Conservation (phyloP, 2,329 filamentous ascomycete species). For the Cladosporium cucumerinum region DNA sequence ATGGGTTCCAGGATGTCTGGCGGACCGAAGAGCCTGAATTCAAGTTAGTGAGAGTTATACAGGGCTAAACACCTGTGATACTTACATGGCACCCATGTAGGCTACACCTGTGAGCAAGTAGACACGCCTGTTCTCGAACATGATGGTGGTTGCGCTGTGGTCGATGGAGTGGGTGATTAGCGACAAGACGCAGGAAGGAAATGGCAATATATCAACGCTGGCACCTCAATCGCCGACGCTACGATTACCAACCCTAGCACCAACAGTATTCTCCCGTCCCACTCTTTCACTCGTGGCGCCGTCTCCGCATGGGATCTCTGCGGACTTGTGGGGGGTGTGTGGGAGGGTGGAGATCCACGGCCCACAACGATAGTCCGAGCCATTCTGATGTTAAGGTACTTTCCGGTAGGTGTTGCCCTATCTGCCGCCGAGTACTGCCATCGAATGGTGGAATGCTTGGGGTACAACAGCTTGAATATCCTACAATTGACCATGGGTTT, state of each 20-base stretch:
- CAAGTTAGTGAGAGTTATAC: no score
- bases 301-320: constrained; percentile 5
- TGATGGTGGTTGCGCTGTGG: constrained; percentile 16
- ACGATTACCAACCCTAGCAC: background rate
- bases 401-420: background rate
- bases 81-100: constrained; percentile 40
- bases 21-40: no score
- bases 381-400: background rate
- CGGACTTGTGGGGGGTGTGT: constrained; percentile 8
- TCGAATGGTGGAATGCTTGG: no score
- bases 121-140: constrained; percentile 44
- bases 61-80: no score
- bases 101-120: constrained; percentile 44
- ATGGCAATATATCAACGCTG: background rate
- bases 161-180: background rate
- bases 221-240: constrained; percentile 2
- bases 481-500: background rate
- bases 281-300: background rate
- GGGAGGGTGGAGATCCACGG: constrained; percentile 6
- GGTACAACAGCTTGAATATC: background rate
- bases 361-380: background rate
- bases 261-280: constrained; percentile 4
- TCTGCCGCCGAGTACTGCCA: background rate
- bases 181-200: background rate
- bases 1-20: background rate